Percentiles rank a stretch among this genome's conserved stretches.
Conservation (phyloP, 192 early-diverging fungal genomes). For the Geosiphon pyriformis region DNA sequence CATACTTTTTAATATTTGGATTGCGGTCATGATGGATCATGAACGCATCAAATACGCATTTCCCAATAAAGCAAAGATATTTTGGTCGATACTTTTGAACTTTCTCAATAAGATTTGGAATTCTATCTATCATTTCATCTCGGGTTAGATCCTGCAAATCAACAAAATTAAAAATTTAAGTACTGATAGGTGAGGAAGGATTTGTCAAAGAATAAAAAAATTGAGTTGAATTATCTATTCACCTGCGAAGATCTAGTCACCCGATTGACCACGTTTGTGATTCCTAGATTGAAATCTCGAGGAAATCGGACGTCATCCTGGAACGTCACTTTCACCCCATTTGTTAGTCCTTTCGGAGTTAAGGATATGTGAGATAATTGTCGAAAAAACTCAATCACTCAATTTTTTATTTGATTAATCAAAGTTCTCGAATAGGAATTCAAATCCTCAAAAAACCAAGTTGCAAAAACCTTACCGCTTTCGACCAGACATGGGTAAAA, state of each 20-base stretch:
- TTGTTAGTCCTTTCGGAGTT: conserved; percentile 5
- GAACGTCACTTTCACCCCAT: conserved; percentile 39
- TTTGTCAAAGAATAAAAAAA: too few relatives aligned
- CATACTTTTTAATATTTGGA: not conserved
- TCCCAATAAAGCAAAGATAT: conserved; percentile 66
- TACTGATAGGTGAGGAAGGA: too few relatives aligned
- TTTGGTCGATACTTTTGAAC: conserved; percentile 50
- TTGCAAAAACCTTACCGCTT: too few relatives aligned
- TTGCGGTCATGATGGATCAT: not conserved
- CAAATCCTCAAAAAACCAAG: too few relatives aligned
- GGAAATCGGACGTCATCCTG: conserved; percentile 48
- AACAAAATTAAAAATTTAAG: too few relatives aligned
- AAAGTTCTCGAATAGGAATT: too few relatives aligned
- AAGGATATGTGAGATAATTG: conserved; percentile 35
- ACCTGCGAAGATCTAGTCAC: conserved; percentile 39
- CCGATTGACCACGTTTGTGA: conserved; percentile 61
- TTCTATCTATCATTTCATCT: conserved; percentile 52
- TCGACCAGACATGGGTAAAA: conserved; percentile 67
- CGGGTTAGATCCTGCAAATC: conserved; percentile 51
- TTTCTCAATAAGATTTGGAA: conserved; percentile 57
- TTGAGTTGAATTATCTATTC: too few relatives aligned
- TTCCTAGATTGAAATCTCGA: conserved; percentile 47
- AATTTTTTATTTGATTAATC: too few relatives aligned
- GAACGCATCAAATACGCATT: conserved; percentile 62
- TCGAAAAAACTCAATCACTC: conserved; percentile 17